A percentile compares a stretch with the other conserved stretches of the same genome.
phyloP scores from a whole-genome alignment of 2,329 filamentous ascomycete genomes.

The Penicillium sp. region DNA sequence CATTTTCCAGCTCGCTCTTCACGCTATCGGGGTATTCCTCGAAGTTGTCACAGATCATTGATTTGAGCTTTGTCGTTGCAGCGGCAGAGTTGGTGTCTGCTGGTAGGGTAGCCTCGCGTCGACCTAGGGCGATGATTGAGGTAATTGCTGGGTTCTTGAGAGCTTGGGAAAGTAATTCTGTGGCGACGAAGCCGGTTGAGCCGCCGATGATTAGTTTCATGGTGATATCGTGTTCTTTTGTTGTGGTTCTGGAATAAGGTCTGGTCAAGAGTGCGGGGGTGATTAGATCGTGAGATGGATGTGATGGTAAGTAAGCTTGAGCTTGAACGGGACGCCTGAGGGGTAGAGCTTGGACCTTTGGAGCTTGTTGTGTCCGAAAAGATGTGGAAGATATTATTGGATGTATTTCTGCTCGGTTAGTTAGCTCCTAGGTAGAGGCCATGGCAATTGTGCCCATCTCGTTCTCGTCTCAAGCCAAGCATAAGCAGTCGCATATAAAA shows the following conservation, averaged over 20 bases:
- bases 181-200: constrained; percentile 3
- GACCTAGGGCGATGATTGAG: background rate
- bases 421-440: background rate
- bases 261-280: background rate
- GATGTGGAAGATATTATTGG: background rate
- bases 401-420: background rate
- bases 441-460: background rate
- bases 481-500: background rate
- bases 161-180: background rate
- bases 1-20: background rate
- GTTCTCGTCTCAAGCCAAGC: background rate
- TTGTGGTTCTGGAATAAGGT: background rate
- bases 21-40: background rate
- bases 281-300: background rate
- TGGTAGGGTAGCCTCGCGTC: background rate
- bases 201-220: constrained; percentile 3
- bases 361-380: background rate
- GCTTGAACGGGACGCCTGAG: constrained; percentile 1
- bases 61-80: background rate
- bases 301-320: background rate
- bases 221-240: background rate
- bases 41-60: background rate
- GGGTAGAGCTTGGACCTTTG: background rate
- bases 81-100: background rate
- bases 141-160: constrained; percentile 4